Evolutionary conservation across 345 rosid species (phyloP), one percentile per base, ranked within the genome.

Genomic region (Euphorbia tirucalli): DNA sequence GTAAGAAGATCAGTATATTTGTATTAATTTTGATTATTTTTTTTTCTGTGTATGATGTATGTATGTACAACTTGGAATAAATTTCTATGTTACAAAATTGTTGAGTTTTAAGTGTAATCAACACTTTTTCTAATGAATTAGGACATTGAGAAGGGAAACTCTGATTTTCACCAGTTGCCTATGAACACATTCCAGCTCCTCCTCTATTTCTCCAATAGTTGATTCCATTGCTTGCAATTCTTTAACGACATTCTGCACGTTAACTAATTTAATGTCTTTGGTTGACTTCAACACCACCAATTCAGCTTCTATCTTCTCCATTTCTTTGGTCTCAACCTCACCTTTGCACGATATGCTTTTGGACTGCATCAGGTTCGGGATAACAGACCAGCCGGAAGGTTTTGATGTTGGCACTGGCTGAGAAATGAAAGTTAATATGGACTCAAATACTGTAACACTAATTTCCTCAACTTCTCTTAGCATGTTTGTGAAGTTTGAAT

Each of bases 381-480:
- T 46, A 43, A 70, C 22, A 5, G 77, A 75, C 71, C 73, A 67
- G 28, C 74, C 48, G 3, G 24, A 44, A 19, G 50, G 0, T 31
- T 61, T 73, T 25, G 73, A 66, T 44, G 59, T 77, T 49, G 59
- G 50, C 22, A 30, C 35, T 63, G 69, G 69, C 32, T 21, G 25
- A 73, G 48, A 61, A 66, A 80, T 61, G 65, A 32, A 22, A 62
- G 62, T 58, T 24, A 64, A 41, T 2, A 77, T 21, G 54, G 74
- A 74, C 37, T 74, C 66, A 25, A 81, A 81, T 16, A 62, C 16
- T 44, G 57, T 11, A 30, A 54, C 11, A 11, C 80, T 52, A 16
- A 56, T 28, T 61, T 72, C 63, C 21, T 80, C 78, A 39, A 63
- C 71, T 25, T 62, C 52, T 41, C 59, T 70, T 27, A 80, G 22